Percentiles rank a stretch among this genome's conserved stretches.
These are phyloP conservation scores for Fusarium concolor DNA, from an alignment of 2,329 filamentous ascomycete genomes.

Conservation along the genomic window DNA sequence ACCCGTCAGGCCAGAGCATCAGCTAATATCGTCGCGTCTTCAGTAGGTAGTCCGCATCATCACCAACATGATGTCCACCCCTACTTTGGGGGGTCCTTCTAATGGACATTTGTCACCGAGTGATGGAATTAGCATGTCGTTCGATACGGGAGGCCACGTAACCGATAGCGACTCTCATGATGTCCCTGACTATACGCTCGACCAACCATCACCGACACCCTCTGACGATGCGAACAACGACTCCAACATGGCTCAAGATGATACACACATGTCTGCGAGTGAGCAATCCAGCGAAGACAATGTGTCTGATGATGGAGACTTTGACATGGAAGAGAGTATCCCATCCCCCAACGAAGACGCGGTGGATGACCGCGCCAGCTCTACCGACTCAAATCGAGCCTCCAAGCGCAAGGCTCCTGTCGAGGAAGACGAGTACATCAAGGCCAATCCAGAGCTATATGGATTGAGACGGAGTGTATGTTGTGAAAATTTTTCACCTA, in stretches of 20 bases:
- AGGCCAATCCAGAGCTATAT: constrained; percentile 93
- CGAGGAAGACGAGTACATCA: constrained; percentile 85
- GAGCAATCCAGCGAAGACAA: constrained; percentile 64
- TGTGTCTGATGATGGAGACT: constrained; percentile 78
- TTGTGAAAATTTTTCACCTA: constrained; percentile 44
- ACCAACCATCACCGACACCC: constrained; percentile 57
- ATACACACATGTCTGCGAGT: constrained; percentile 57
- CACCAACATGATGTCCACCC: constrained; percentile 72
- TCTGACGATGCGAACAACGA: constrained; percentile 58
- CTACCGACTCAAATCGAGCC: constrained; percentile 75
- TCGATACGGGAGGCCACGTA: constrained; percentile 51
- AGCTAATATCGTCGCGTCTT: constrained; percentile 53
- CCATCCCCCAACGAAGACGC: constrained; percentile 59
- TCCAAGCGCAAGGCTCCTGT: constrained; percentile 78
- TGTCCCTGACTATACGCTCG: constrained; percentile 68
- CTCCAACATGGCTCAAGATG: constrained; percentile 55
- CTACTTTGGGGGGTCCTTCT: constrained; percentile 69
- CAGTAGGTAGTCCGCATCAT: constrained; percentile 68
- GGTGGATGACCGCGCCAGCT: constrained; percentile 72
- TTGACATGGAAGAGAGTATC: constrained; percentile 75
- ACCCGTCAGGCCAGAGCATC: constrained; percentile 25
- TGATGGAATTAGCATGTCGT: constrained; percentile 56
- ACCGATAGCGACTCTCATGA: constrained; percentile 82
- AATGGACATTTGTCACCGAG: constrained; percentile 74
- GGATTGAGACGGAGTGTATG: constrained; percentile 92